Evolutionary conservation across 139 green algal genomes (phyloP), one percentile per base, ranked within the genome.

Genomic region (Ettlia oleoabundans): DNA sequence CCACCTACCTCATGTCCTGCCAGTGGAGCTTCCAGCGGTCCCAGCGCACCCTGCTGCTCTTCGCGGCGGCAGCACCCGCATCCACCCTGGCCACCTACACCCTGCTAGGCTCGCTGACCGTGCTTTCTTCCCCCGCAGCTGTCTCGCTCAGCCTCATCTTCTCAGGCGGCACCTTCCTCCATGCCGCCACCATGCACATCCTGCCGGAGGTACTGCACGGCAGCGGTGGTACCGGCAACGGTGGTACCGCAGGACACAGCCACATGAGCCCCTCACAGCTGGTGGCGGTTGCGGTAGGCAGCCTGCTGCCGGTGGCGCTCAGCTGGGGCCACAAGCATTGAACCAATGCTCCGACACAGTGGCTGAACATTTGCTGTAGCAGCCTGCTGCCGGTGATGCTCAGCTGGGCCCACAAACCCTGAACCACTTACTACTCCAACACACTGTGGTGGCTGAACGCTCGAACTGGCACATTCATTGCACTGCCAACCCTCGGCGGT

Each of bases 101-200:
- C 28, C 21, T 88, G 19, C 71, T 92, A 38, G 58, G n/a, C 19
- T 67, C 66, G 0, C 32, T 89, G n/a, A 33, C 85, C 18, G 62
- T 64, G 7, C 37, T 89, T 8, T 78, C 67, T 13, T 83, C 75
- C 15, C 72, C 75, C 2, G 32, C 30, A 3, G 40, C 72, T 22
- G 76, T 89, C 10, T 32, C 85, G 10, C 82, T 85, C 22, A 52
- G 40, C 51, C 47, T 92, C 18, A 68, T 94, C 24, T 89, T 93
- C 77, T 89, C 81, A 35, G 91, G 91, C 8, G 91, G 91, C 10
- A 94, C 91, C 5, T 94, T 95, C 70, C 78, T 95, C 66, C 84
- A 93, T 42, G 91, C 90, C 0, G 85, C 84, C 47, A 89, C 81
- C 38, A 88, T 92, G 78, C 91, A 95, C 81, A 91, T 95, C 43